Conservation (phyloP, 2,329 filamentous ascomycete species). For the Trichoderma arundinaceum region DNA sequence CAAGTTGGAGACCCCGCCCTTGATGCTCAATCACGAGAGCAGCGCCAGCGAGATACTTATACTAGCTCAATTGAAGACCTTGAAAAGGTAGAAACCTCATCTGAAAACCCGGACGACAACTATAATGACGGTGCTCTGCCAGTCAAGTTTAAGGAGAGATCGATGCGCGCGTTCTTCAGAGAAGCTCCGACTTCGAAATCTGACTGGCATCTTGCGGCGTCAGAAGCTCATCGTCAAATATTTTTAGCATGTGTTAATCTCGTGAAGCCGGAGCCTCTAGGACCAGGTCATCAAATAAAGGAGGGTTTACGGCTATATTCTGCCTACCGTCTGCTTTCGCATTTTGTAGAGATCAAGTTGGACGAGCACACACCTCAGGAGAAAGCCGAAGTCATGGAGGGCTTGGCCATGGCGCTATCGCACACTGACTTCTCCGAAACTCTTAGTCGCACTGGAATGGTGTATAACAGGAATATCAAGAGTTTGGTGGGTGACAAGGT, state of each 20-base stretch:
- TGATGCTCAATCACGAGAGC: constrained; percentile 35
- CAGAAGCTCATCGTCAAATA: constrained; percentile 39
- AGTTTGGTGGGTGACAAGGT: constrained; percentile 29
- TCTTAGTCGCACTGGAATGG: constrained; percentile 28
- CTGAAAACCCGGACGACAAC: constrained; percentile 30
- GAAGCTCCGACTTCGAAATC: constrained; percentile 27
- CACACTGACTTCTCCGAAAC: constrained; percentile 33
- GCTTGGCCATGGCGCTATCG: constrained; percentile 33
- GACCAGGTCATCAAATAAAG: neutral
- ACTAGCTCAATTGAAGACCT: constrained; percentile 34
- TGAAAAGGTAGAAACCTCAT: constrained; percentile 30
- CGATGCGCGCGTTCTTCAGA: constrained; percentile 40
- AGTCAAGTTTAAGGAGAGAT: constrained; percentile 42
- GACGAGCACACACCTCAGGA: constrained; percentile 33
- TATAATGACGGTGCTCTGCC: constrained; percentile 40
- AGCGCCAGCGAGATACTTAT: constrained; percentile 4
- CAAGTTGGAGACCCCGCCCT: constrained; percentile 37
- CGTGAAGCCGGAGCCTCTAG: constrained; percentile 14
- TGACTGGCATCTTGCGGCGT: constrained; percentile 31
- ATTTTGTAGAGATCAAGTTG: constrained; percentile 33
- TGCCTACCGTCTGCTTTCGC: constrained; percentile 32
- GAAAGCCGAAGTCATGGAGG: constrained; percentile 37
- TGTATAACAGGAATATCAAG: constrained; percentile 3
- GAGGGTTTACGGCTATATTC: constrained; percentile 31
- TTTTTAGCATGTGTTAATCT: constrained; percentile 35